Percentiles rank a stretch among this genome's conserved stretches.
These are phyloP conservation scores for Russula ochroleuca DNA, from an alignment of 768 basidiomycete genomes.

Conservation along the genomic window DNA sequence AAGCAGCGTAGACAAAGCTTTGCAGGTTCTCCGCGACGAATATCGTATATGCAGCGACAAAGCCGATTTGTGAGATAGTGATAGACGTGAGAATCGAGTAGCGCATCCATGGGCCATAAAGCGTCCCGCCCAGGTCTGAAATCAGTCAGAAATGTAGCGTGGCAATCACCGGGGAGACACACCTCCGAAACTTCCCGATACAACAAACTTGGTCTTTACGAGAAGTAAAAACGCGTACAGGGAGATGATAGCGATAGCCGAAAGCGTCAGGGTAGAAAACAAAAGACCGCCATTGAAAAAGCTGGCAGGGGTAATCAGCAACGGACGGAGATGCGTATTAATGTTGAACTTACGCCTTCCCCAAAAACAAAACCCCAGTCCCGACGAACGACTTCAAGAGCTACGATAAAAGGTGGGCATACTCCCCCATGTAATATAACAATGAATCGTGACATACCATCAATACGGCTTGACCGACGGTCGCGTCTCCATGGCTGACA, in stretches of 20 bases:
- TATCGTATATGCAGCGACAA: conserved; percentile 88
- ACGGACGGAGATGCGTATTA: neutral
- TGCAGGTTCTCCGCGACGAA: conserved; percentile 92
- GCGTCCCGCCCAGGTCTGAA: conserved; percentile 83
- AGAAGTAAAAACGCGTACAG: conserved; percentile 92
- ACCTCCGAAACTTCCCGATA: conserved; percentile 94
- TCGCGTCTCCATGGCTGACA: conserved; percentile 78
- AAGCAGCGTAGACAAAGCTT: conserved; percentile 79
- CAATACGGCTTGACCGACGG: conserved; percentile 83
- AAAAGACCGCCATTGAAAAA: conserved; percentile 95
- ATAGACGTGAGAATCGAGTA: conserved; percentile 84
- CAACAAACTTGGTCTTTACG: conserved; percentile 79
- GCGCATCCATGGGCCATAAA: conserved; percentile 95
- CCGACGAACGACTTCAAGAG: conserved; percentile 92
- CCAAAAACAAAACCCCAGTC: conserved; percentile 93
- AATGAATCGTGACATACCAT: conserved; percentile 56
- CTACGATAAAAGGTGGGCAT: conserved; percentile 38
- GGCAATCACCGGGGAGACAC: conserved; percentile 9
- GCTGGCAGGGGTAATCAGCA: conserved; percentile 37
- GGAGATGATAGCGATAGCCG: conserved; percentile 79
- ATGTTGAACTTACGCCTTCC: conserved; percentile 67
- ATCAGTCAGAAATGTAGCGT: neutral
- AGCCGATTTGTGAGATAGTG: conserved; percentile 83
- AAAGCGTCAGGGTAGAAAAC: conserved; percentile 76
- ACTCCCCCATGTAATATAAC: neutral